phyloP scores from a whole-genome alignment of 768 basidiomycete species.

The Pleurotus eryngii region DNA sequence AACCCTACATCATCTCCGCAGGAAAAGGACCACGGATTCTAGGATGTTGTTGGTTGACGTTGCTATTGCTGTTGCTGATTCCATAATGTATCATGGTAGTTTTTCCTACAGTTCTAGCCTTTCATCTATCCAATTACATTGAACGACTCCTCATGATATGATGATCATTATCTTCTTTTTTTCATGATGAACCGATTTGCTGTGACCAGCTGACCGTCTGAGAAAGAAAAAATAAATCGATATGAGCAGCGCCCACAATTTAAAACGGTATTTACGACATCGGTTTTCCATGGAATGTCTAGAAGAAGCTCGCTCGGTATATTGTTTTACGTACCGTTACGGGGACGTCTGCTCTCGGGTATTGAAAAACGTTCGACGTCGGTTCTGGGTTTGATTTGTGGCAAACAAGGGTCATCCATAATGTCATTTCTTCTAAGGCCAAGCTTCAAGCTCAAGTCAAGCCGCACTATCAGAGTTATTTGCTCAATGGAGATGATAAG shows the following conservation, averaged over 20 bases:
- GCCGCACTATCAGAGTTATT: too few species aligned
- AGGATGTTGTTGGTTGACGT: not conserved
- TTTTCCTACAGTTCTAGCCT: not conserved
- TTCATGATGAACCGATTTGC: not conserved
- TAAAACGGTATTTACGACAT: not conserved
- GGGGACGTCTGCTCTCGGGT: too few species aligned
- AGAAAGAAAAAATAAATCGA: not conserved
- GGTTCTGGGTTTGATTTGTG: too few species aligned
- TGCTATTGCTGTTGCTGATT: not conserved
- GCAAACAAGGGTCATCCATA: too few species aligned
- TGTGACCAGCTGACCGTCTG: slow-evolving; percentile 2
- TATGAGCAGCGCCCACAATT: slow-evolving; percentile 5
- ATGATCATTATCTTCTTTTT: not conserved
- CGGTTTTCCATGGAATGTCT: not conserved
- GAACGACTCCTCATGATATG: not conserved
- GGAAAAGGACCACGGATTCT: not conserved
- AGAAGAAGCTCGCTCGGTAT: not conserved
- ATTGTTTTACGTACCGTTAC: too few species aligned
- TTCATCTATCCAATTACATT: not conserved
- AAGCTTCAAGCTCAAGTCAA: too few species aligned
- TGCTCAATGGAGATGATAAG: too few species aligned
- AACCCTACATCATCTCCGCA: not conserved
- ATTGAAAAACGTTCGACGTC: too few species aligned
- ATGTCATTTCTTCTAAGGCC: too few species aligned
- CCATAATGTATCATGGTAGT: slow-evolving; percentile 8